Conservation (phyloP, 768 basidiomycete species). For the Psilocybe subaeruginosa region DNA sequence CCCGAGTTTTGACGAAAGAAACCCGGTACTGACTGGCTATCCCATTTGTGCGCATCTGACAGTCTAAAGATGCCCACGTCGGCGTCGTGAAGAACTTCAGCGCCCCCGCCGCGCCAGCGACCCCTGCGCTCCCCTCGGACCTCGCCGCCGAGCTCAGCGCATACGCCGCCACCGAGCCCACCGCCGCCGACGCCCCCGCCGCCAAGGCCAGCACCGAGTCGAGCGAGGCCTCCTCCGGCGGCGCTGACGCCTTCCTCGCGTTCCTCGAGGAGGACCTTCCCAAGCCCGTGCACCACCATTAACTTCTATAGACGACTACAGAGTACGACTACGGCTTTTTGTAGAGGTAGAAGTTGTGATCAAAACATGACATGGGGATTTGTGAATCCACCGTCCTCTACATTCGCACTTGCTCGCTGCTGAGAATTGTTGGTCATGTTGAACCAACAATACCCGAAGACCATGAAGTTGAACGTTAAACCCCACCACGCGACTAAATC, state of each 20-base stretch:
- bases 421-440: no score
- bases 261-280: constrained; percentile 85
- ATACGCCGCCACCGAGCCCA: constrained; percentile 84
- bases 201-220: constrained; percentile 26
- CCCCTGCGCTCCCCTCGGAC: constrained; percentile 78
- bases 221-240: constrained; percentile 46
- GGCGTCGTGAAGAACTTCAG: constrained; percentile 84
- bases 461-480: no score
- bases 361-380: not conserved
- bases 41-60: not conserved
- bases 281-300: constrained; percentile 60
- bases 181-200: constrained; percentile 40
- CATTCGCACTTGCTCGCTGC: no score
- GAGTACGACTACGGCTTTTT: constrained; percentile 12
- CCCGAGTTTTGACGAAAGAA: not conserved
- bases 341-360: constrained; percentile 9
- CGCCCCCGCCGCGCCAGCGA: constrained; percentile 71
- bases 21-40: no score
- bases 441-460: no score
- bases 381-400: no score
- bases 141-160: constrained; percentile 87
- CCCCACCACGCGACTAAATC: no score
- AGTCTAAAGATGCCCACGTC: constrained; percentile 92
- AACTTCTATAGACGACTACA: not conserved
- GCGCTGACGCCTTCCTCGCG: constrained; percentile 76